Base-by-base conservation (phyloP, 768 basidiomycete species). In the Leccinum obscurum region DNA sequence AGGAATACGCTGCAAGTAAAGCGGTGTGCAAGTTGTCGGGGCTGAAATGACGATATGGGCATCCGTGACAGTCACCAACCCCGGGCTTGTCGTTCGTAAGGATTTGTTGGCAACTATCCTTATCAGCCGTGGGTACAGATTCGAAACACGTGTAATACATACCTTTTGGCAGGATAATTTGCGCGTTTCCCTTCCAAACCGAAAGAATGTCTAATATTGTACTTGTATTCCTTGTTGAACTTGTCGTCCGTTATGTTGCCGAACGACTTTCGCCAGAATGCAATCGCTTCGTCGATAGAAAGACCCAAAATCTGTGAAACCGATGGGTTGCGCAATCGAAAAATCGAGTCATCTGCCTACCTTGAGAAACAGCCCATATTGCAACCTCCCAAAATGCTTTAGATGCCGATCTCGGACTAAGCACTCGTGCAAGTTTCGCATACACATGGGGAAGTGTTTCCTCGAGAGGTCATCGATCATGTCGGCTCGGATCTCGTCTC, bases 161-260 rank as follows among this genome's bases (percentile, higher is more conserved):
- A 92, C 96, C 84, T 95, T 77, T 89, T 93, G 1, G 97, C 94
- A 2, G 92, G 83, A 73, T 99, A 99, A 70, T 98, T 98, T 44
- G 89, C 91, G 49, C 96, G 85, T 74, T 90, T 93, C 10, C 97
- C 97, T 72, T 98, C 97, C 55, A 97, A 77, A 39, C 97, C 97
- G 68, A 88, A 99, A 5, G 87, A 88, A 72, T 99, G 97, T 50
- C 96, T 88, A 67, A 99, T 95, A 65, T 98, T 99, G 74, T 99
- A 99, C 67, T 86, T 89, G 81, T 98, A 89, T 71, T 97, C 92
- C 72, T 98, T 99, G 79, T 95, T 96, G 77, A 98, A 99, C 72
- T 93, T 89, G 76, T 98, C 94, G 60, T 98, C 96, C 10, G 88
- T 86, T 57, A 93, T 85, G 6, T 73, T 74, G 9, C 75, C 85